These are phyloP conservation scores for Yarrowia sp. DNA, from an alignment of 805 yeast species.

Conservation along the genomic window DNA sequence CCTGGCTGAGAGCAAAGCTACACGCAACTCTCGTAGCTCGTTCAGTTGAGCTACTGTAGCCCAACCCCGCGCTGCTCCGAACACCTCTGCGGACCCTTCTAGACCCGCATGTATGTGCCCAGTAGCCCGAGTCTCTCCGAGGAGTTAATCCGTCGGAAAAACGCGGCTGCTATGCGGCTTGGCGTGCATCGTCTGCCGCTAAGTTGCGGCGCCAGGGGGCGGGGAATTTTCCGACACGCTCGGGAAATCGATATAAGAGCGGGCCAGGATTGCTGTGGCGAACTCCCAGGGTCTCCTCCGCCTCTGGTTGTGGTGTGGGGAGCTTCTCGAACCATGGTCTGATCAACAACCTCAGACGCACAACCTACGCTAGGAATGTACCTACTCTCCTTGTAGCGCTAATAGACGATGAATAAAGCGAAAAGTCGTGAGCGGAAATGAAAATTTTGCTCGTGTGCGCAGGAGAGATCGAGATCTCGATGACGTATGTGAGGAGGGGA, in stretches of 20 bases:
- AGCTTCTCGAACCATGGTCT: neutral
- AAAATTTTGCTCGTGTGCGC: conserved; percentile 14
- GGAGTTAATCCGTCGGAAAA: conserved; percentile 36
- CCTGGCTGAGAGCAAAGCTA: too few species aligned
- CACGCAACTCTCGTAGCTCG: too few species aligned
- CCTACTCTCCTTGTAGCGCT: too few species aligned
- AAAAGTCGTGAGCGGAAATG: neutral
- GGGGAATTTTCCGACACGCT: neutral
- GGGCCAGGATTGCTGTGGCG: neutral
- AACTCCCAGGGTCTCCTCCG: neutral
- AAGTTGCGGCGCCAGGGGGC: conserved; percentile 4
- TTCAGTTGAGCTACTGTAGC: too few species aligned
- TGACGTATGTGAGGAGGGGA: too few species aligned
- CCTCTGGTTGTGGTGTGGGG: neutral
- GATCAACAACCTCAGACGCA: neutral
- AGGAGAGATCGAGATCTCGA: too few species aligned
- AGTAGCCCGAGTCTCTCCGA: conserved; percentile 15
- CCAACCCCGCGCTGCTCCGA: too few species aligned
- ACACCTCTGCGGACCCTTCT: too few species aligned
- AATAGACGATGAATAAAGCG: neutral
- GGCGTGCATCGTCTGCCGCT: conserved; percentile 4
- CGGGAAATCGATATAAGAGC: neutral
- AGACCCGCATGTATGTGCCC: neutral
- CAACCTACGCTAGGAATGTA: conserved; percentile 14
- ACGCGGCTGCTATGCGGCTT: conserved; percentile 30